Evolutionary conservation across 306 rosid species (phyloP).

Genomic region (Fragaria vesca): DNA sequence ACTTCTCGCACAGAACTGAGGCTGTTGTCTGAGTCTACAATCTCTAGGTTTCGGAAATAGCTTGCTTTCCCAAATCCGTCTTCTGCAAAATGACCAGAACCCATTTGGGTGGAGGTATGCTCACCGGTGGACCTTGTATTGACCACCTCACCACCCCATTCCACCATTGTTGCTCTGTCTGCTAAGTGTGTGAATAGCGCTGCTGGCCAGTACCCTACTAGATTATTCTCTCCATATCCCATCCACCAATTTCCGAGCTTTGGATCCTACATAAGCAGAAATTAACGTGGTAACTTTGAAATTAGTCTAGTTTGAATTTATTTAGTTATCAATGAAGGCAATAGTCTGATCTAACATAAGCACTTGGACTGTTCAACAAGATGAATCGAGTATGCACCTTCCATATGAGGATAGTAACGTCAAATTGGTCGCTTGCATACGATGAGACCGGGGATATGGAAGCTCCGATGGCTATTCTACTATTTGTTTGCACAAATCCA

Average conservation of each 20-base stretch:
- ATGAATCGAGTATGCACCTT: slow-evolving; percentile 47
- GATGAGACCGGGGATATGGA: slow-evolving; percentile 91
- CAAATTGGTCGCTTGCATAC: slow-evolving; percentile 52
- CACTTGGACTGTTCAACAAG: not conserved
- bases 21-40: slow-evolving; percentile 82
- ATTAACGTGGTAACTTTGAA: not conserved
- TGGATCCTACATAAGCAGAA: slow-evolving; percentile 54
- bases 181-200: slow-evolving; percentile 87
- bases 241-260: slow-evolving; percentile 95
- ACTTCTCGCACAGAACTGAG: slow-evolving; percentile 55
- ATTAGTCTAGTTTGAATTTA: not conserved
- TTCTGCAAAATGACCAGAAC: slow-evolving; percentile 70
- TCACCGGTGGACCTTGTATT: slow-evolving; percentile 57
- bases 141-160: slow-evolving; percentile 98
- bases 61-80: slow-evolving; percentile 94
- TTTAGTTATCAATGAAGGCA: not conserved
- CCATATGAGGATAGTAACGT: slow-evolving; percentile 84
- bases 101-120: slow-evolving; percentile 95
- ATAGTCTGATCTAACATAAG: not conserved
- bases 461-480: slow-evolving; percentile 87
- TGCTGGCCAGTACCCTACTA: slow-evolving; percentile 94
- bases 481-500: slow-evolving; percentile 83
- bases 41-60: slow-evolving; percentile 82
- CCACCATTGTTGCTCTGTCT: slow-evolving; percentile 84
- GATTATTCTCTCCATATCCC: slow-evolving; percentile 71